Evolutionary conservation across 257 asterid genomes (phyloP), one percentile per base, ranked within the genome.

Genomic region (Gardenia jasminoides): DNA sequence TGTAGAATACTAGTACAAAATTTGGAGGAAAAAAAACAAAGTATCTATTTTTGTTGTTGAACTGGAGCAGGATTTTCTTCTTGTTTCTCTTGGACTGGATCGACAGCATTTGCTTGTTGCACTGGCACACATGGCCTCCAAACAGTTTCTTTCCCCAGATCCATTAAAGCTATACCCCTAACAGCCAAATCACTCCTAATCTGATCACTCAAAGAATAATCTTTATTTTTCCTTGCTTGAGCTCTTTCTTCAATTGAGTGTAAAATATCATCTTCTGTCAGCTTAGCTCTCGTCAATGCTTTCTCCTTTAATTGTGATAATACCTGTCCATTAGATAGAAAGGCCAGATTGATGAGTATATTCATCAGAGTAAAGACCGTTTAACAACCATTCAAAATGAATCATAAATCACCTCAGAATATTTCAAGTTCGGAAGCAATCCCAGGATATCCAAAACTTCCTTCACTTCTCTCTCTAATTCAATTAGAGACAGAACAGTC

Each of bases 51-150:
- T 79, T 70, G 65, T 71, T 70, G 76, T 71, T 56, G 74, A 68
- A 43, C 58, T 0, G 74, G 26, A 30, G 0, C 68, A 43, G 83
- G 80, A 80, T 83, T 81, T 50, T 88, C 92, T 79, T 83, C 77
- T 72, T 28, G 76, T 76, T 69, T 62, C 74, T 68, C 73, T 70
- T 58, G 76, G 52, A 31, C 65, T 0, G 76, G n/a, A 30, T 0
- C 24, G 7, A 7, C 64, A 41, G 81, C 79, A 79, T 83, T 81
- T 50, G 87, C 91, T 79, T 82, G 86, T 22, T 58, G 78, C 4
- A 78, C 66, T 3, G 87, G 88, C 75, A 88, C 89, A 76, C 95
- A 93, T 28, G 99, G 99, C 85, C 97, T 88, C 99, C 99, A 95
- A 5, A 85, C 79, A 7, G 96, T 92, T 82, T 89, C 98, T 61